Evolutionary conservation across 148 eudicot species (phyloP).

Genomic region (Rhododendron henanense): DNA sequence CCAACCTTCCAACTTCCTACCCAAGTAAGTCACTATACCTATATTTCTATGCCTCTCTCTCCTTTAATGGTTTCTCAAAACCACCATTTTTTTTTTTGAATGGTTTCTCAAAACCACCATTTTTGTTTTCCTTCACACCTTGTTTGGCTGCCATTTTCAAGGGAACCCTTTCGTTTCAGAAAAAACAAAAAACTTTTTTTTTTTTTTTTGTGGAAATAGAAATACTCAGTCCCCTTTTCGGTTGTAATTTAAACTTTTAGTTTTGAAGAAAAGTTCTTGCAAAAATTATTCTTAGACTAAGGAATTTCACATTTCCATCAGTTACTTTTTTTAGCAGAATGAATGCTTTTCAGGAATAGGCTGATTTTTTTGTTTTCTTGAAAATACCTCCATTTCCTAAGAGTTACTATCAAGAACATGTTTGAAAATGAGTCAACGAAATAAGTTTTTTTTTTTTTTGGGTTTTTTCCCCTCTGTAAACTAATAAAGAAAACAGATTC

Average conservation of each 20-base stretch:
- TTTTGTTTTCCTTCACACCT: not conserved
- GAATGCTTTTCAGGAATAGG: not conserved
- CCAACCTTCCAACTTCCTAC: not conserved
- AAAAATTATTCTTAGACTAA: not conserved
- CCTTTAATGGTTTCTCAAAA: not conserved
- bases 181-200: no score
- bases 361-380: not conserved
- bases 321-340: not conserved
- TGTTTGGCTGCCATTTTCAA: not conserved
- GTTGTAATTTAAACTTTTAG: not conserved
- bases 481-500: not conserved
- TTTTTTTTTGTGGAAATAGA: no score
- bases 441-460: not conserved
- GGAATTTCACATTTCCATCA: not conserved
- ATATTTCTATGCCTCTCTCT: not conserved
- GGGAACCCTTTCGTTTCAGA: not conserved
- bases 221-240: not conserved
- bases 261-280: not conserved
- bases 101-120: constrained; percentile 3
- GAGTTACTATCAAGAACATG: not conserved
- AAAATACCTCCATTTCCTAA: not conserved
- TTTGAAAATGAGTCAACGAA: not conserved
- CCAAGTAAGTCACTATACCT: not conserved
- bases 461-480: not conserved
- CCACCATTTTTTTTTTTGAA: not conserved